phyloP scores from a whole-genome alignment of 1,284 basidiomycete genomes.

The Lignosus rhinocerotis region DNA sequence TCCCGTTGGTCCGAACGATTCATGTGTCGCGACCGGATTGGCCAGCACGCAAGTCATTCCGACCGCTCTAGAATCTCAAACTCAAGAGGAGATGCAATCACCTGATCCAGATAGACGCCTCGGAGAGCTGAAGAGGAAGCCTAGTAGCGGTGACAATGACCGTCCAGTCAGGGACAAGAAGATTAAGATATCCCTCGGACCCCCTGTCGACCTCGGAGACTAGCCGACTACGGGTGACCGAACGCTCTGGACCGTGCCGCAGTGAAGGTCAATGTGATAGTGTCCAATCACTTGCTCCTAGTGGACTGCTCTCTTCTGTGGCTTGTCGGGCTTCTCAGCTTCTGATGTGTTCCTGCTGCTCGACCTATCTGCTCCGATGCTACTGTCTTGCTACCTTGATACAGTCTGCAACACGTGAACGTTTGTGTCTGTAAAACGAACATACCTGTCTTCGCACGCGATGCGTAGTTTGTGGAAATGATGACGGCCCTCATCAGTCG shows the following conservation, averaged over 20 bases:
- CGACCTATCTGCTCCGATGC: background rate
- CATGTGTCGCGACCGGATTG: background rate
- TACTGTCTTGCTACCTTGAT: background rate
- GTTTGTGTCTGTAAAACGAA: background rate
- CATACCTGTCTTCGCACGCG: background rate
- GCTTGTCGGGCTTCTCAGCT: background rate
- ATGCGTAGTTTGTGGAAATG: background rate
- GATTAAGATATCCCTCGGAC: conserved; percentile 41
- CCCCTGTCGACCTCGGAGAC: conserved; percentile 42
- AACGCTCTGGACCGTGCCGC: background rate
- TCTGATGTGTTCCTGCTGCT: background rate
- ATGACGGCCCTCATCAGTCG: background rate
- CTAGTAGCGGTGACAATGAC: conserved; percentile 18
- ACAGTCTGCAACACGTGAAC: background rate
- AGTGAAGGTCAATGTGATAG: background rate
- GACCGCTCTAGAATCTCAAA: conserved; percentile 41
- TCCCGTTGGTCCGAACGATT: conserved; percentile 3
- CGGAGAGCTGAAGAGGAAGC: conserved; percentile 33
- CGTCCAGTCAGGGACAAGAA: conserved; percentile 33
- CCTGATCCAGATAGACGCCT: background rate
- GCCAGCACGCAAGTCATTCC: background rate
- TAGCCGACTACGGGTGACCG: conserved; percentile 17
- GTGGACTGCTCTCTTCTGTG: background rate
- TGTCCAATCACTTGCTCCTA: background rate
- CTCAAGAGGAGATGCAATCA: conserved; percentile 53